Evolutionary conservation across 2,329 filamentous ascomycete genomes (phyloP).

Genomic region (Pseudogymnoascus sp.): DNA sequence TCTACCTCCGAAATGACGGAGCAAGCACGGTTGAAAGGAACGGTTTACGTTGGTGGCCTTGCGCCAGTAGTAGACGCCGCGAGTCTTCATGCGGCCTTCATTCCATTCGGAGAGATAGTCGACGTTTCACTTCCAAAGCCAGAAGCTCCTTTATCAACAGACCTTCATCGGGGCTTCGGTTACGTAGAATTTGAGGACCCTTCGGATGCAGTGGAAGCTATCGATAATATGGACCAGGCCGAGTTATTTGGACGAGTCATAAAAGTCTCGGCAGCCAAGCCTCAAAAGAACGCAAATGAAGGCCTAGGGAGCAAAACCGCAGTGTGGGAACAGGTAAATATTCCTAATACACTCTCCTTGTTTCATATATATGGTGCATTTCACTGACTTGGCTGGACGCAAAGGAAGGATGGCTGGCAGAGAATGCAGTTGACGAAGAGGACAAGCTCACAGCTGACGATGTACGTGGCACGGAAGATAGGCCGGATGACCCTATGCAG

Average conservation of each 20-base stretch:
- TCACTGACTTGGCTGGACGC: slow-evolving; percentile 19
- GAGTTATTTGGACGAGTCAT: slow-evolving; percentile 89
- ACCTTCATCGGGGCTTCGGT: slow-evolving; percentile 84
- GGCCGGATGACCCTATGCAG: slow-evolving; percentile 82
- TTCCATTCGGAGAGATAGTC: slow-evolving; percentile 92
- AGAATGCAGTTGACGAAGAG: slow-evolving; percentile 77
- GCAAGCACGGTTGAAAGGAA: slow-evolving; percentile 75
- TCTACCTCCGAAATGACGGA: slow-evolving; percentile 60
- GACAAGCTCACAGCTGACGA: slow-evolving; percentile 56
- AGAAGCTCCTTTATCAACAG: slow-evolving; percentile 68
- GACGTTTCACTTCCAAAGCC: slow-evolving; percentile 87
- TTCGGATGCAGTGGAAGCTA: slow-evolving; percentile 83
- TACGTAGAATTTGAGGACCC: slow-evolving; percentile 90
- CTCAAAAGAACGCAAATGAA: slow-evolving; percentile 80
- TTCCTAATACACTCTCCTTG: slow-evolving; percentile 6
- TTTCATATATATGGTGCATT: neutral
- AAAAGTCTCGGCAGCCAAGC: slow-evolving; percentile 86
- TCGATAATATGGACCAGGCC: slow-evolving; percentile 98
- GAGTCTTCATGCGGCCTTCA: slow-evolving; percentile 80
- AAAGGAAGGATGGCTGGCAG: slow-evolving; percentile 87
- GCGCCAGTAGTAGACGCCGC: slow-evolving; percentile 66
- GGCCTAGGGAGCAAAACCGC: slow-evolving; percentile 89
- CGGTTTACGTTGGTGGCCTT: slow-evolving; percentile 85
- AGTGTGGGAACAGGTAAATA: slow-evolving; percentile 84
- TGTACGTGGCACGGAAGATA: slow-evolving; percentile 43